phyloP scores from a whole-genome alignment of 2,329 filamentous ascomycete genomes.

The Diaporthe citri region DNA sequence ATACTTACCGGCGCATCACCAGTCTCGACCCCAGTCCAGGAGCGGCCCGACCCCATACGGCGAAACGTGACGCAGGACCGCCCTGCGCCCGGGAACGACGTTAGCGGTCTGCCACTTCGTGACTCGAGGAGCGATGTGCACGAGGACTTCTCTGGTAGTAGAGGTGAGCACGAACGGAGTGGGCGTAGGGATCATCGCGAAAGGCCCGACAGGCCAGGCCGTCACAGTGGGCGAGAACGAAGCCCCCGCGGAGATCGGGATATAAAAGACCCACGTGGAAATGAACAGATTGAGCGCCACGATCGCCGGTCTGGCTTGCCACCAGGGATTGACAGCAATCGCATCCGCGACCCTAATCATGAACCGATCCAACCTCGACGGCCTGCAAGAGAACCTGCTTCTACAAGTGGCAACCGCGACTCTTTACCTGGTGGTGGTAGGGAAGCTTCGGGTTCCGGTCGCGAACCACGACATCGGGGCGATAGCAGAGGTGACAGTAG shows the following conservation, averaged over 20 bases:
- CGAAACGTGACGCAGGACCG: conserved; percentile 50
- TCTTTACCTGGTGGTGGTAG: conserved; percentile 41
- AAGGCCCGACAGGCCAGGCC: conserved; percentile 55
- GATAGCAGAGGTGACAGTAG: conserved; percentile 46
- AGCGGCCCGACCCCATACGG: conserved; percentile 60
- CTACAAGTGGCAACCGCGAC: conserved; percentile 44
- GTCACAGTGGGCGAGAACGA: conserved; percentile 65
- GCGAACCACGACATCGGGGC: conserved; percentile 46
- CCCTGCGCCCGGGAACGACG: conserved; percentile 42
- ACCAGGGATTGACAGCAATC: conserved; percentile 44
- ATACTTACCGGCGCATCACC: conserved; percentile 67
- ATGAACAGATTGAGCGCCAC: conserved; percentile 56
- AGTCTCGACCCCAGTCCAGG: conserved; percentile 61
- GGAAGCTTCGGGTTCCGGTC: conserved; percentile 46
- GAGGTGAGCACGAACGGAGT: conserved; percentile 57
- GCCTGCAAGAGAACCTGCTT: conserved; percentile 44
- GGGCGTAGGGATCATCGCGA: conserved; percentile 58
- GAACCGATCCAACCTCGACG: conserved; percentile 44
- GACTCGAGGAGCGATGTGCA: conserved; percentile 50
- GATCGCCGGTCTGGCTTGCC: conserved; percentile 54
- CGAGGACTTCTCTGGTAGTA: conserved; percentile 53
- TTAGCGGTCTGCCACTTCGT: conserved; percentile 44
- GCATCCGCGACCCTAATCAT: conserved; percentile 43
- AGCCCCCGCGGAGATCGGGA: conserved; percentile 62
- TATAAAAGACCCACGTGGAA: conserved; percentile 47